Conservation (phyloP, 1,139 yeast species). For the Yamadazyma taylorii region DNA sequence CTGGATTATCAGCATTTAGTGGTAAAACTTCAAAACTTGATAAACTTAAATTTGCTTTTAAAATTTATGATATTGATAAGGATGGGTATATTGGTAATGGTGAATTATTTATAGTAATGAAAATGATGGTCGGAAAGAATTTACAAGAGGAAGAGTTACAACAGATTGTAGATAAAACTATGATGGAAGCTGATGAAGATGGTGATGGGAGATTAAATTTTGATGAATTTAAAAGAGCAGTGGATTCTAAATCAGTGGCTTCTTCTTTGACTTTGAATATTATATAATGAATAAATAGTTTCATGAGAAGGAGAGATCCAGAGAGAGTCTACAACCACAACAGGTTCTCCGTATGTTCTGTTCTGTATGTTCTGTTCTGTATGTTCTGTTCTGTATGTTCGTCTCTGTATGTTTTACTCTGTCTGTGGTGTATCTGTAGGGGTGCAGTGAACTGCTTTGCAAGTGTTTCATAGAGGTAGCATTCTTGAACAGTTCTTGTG, state of each 20-base stretch:
- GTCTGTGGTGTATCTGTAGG: too few species aligned
- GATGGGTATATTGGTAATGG: conserved; percentile 97
- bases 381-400: too few species aligned
- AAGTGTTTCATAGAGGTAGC: too few species aligned
- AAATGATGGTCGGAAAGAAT: conserved; percentile 96
- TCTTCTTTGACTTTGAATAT: conserved; percentile 54
- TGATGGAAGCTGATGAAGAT: conserved; percentile 90
- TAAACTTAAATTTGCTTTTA: conserved; percentile 85
- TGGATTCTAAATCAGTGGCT: conserved; percentile 66
- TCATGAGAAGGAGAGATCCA: too few species aligned
- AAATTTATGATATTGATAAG: conserved; percentile 91
- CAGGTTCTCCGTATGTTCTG: too few species aligned
- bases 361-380: too few species aligned
- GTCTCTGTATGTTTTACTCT: too few species aligned
- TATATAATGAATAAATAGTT: conserved; percentile 22
- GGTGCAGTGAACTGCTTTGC: too few species aligned
- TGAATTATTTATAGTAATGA: conserved; percentile 85
- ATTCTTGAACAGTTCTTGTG: too few species aligned
- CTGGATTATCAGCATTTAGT: conserved; percentile 87
- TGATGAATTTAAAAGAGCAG: conserved; percentile 79
- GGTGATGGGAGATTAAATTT: conserved; percentile 88
- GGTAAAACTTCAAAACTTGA: conserved; percentile 85
- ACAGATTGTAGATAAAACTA: conserved; percentile 92
- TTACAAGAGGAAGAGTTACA: conserved; percentile 85
- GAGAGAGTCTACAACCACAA: too few species aligned